These are phyloP conservation scores for Penicillium taxi DNA, from an alignment of 495 filamentous ascomycete genomes.

Conservation along the genomic window DNA sequence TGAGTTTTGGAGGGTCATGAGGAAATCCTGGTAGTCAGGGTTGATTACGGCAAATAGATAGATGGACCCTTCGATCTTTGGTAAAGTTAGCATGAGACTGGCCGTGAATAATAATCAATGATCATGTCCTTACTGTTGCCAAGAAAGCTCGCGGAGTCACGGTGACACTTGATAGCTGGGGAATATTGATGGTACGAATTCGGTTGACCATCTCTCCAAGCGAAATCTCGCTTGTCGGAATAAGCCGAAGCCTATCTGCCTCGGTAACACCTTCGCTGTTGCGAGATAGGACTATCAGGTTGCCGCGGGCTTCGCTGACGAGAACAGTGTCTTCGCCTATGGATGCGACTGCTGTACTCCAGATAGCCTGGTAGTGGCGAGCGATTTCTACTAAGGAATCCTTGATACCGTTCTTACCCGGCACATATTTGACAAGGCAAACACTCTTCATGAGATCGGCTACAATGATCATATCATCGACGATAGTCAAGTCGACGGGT, in stretches of 20 bases:
- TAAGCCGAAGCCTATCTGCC: constrained; percentile 63
- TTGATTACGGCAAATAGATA: constrained; percentile 80
- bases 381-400: constrained; percentile 62
- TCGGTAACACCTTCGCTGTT: constrained; percentile 63
- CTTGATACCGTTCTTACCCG: constrained; percentile 33
- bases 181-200: constrained; percentile 53
- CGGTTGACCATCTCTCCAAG: constrained; percentile 90
- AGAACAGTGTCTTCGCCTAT: constrained; percentile 70
- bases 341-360: constrained; percentile 68
- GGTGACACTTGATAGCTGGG: constrained; percentile 54
- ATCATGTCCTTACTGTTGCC: constrained; percentile 75
- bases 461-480: constrained; percentile 64
- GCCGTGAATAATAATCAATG: background rate
- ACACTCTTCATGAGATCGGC: constrained; percentile 93
- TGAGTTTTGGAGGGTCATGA: constrained; percentile 72
- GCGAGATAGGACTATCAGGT: constrained; percentile 67
- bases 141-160: constrained; percentile 80
- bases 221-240: constrained; percentile 69
- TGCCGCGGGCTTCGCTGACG: constrained; percentile 77
- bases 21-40: constrained; percentile 59
- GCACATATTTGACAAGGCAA: constrained; percentile 60
- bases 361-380: constrained; percentile 70
- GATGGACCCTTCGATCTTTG: constrained; percentile 79
- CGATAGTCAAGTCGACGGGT: constrained; percentile 73
- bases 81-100: background rate